phyloP scores from a whole-genome alignment of 1,139 yeast species.

The Kazachstania sp. region DNA sequence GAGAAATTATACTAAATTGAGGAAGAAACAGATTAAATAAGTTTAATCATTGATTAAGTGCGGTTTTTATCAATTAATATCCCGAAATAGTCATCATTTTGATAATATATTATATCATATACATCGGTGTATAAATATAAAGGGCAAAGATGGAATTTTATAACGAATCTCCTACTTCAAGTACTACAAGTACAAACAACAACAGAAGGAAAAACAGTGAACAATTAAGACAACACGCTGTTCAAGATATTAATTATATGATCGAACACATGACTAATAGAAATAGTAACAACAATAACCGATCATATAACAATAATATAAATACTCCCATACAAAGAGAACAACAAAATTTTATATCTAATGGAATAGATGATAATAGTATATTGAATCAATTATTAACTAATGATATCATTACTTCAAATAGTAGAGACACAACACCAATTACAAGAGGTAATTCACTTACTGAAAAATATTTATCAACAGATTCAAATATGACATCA shows the following conservation, averaged over 20 bases:
- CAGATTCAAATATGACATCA: neutral
- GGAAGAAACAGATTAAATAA: too few relatives aligned
- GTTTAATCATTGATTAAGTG: too few relatives aligned
- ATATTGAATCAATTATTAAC: neutral
- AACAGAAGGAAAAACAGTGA: neutral
- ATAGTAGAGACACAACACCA: neutral
- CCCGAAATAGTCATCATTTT: too few relatives aligned
- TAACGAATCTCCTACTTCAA: neutral
- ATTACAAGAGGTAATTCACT: neutral
- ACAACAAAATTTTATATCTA: neutral
- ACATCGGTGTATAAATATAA: too few relatives aligned
- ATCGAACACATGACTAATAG: neutral
- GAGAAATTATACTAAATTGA: too few relatives aligned
- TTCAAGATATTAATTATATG: slow-evolving; percentile 1
- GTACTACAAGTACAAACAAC: neutral
- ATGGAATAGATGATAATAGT: neutral
- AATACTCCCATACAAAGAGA: neutral
- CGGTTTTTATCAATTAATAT: too few relatives aligned
- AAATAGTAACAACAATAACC: neutral
- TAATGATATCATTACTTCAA: neutral
- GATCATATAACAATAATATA: neutral
- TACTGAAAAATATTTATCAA: neutral
- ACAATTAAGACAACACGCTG: neutral
- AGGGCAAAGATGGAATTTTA: neutral
- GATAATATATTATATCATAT: too few relatives aligned